Evolutionary conservation across 345 rosid species (phyloP).

Genomic region (Aquilaria yunnanensis): DNA sequence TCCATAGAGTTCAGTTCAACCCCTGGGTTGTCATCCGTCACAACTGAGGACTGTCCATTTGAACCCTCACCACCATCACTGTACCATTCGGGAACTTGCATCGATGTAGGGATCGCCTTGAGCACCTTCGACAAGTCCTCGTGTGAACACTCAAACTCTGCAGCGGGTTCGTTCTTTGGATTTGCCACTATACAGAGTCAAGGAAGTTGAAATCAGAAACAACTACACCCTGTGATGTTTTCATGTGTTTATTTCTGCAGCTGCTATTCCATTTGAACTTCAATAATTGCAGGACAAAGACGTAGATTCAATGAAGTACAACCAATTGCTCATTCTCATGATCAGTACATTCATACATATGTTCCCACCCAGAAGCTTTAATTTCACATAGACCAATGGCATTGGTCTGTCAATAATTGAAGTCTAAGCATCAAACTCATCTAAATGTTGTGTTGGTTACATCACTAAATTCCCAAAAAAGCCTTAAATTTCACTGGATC

Average conservation of each 20-base stretch:
- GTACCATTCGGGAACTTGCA: slow-evolving; percentile 35
- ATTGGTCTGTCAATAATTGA: too few relatives aligned
- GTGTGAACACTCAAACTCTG: slow-evolving; percentile 31
- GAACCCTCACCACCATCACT: slow-evolving; percentile 44
- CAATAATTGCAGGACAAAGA: not conserved
- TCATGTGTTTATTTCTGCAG: not conserved
- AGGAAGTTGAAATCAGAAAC: not conserved
- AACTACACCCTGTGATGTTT: not conserved
- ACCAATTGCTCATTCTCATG: not conserved
- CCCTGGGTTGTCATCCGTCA: slow-evolving; percentile 45
- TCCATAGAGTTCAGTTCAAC: slow-evolving; percentile 52
- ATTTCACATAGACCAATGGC: too few relatives aligned
- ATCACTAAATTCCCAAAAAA: not conserved
- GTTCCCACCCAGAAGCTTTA: too few relatives aligned
- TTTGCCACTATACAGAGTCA: slow-evolving; percentile 19
- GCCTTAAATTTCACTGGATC: too few relatives aligned
- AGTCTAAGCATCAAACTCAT: too few relatives aligned
- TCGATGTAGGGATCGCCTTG: slow-evolving; percentile 20
- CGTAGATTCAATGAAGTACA: not conserved
- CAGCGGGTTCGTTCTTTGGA: slow-evolving; percentile 33
- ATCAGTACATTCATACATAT: too few relatives aligned
- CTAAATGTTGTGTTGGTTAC: not conserved
- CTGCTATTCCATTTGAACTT: slow-evolving; percentile 3
- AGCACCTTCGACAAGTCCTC: slow-evolving; percentile 44
- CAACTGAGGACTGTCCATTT: slow-evolving; percentile 49